Conservation (phyloP, 192 early-diverging fungal species). For the Mortierella alpina region DNA sequence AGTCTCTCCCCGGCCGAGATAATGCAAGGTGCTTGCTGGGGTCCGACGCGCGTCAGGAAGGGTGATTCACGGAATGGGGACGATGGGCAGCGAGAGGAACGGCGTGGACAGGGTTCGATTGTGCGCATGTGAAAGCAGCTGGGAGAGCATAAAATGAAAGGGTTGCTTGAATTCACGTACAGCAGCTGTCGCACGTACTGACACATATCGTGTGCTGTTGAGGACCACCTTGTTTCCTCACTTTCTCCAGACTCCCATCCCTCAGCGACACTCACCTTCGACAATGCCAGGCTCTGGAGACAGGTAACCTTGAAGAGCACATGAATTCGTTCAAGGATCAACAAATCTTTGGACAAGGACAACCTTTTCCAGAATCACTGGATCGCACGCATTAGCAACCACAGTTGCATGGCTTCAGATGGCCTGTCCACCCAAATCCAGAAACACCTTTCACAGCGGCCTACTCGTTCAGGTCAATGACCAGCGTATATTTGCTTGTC, state of each 20-base stretch:
- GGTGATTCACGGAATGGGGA: background rate
- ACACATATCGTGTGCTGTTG: background rate
- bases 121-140: background rate
- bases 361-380: background rate
- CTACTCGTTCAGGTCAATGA: background rate
- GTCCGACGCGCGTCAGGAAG: background rate
- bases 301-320: conserved; percentile 17
- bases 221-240: background rate
- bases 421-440: too few species aligned
- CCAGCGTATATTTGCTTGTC: background rate
- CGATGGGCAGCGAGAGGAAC: background rate
- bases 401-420: too few species aligned
- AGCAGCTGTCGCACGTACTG: background rate
- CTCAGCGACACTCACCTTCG: background rate
- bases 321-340: background rate
- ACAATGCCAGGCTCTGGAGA: conserved; percentile 47
- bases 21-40: background rate
- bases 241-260: background rate
- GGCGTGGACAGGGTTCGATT: background rate
- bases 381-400: background rate
- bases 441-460: too few species aligned
- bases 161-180: background rate
- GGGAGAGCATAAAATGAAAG: background rate
- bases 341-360: background rate
- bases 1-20: background rate